These are phyloP conservation scores for Hyaloscypha hepaticicola DNA, from an alignment of 495 filamentous ascomycete genomes.

Conservation along the genomic window DNA sequence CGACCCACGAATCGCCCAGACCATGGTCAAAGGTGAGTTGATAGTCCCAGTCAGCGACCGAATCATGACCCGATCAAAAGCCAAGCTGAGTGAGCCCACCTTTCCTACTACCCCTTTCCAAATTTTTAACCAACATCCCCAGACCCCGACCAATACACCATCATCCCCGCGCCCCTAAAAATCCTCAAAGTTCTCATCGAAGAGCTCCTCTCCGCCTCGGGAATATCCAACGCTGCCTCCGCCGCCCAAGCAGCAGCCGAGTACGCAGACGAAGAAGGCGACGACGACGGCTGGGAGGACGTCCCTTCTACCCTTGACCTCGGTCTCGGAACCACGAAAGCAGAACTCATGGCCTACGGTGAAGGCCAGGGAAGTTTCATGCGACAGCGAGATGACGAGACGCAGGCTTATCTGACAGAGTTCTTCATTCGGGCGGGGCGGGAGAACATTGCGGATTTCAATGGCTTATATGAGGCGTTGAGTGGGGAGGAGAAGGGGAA, in stretches of 20 bases:
- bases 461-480: conserved; percentile 67
- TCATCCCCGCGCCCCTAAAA: conserved; percentile 83
- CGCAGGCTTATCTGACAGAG: conserved; percentile 73
- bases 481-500: conserved; percentile 74
- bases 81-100: conserved; percentile 60
- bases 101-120: neutral
- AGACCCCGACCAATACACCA: conserved; percentile 90
- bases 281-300: conserved; percentile 89
- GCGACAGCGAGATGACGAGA: conserved; percentile 86
- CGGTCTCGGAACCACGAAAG: conserved; percentile 58
- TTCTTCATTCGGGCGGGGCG: conserved; percentile 74
- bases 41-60: conserved; percentile 76
- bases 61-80: conserved; percentile 89
- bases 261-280: conserved; percentile 57
- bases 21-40: conserved; percentile 86
- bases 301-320: conserved; percentile 74
- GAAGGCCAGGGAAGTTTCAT: conserved; percentile 53
- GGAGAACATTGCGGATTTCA: conserved; percentile 69
- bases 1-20: conserved; percentile 75
- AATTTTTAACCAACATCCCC: conserved; percentile 10
- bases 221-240: conserved; percentile 37
- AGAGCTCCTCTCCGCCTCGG: conserved; percentile 70
- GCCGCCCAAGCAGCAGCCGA: conserved; percentile 56
- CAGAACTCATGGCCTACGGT: conserved; percentile 76
- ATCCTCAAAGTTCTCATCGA: conserved; percentile 94